phyloP scores from a whole-genome alignment of 1,284 basidiomycete genomes.

The Somion occarium region DNA sequence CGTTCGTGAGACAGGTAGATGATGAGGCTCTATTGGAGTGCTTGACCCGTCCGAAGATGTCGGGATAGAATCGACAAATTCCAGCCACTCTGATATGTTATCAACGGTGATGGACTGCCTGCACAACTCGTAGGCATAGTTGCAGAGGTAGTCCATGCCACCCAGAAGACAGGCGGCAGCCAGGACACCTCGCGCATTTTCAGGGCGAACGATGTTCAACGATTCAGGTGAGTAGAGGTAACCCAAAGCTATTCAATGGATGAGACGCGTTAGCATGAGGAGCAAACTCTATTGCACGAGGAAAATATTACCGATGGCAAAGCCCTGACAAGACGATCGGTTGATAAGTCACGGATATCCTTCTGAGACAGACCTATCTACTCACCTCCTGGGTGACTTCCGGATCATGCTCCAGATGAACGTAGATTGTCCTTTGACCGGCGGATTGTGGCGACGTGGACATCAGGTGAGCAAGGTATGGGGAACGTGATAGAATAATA shows the following conservation, averaged over 20 bases:
- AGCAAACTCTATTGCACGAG: neutral
- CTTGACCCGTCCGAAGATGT: constrained; percentile 44
- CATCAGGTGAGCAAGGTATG: constrained; percentile 82
- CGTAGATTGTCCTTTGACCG: constrained; percentile 63
- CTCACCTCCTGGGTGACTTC: constrained; percentile 80
- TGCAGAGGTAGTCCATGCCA: constrained; percentile 79
- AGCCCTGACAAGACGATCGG: constrained; percentile 43
- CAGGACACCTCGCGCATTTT: constrained; percentile 78
- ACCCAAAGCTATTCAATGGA: constrained; percentile 50
- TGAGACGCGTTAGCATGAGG: constrained; percentile 4
- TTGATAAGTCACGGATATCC: constrained; percentile 12
- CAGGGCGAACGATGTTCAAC: constrained; percentile 58
- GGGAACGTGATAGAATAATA: constrained; percentile 81
- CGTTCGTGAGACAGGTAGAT: constrained; percentile 36
- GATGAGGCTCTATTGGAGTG: constrained; percentile 36
- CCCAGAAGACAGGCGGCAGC: constrained; percentile 79
- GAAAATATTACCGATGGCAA: constrained; percentile 53
- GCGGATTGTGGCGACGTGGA: constrained; percentile 61
- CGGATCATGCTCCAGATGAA: constrained; percentile 71
- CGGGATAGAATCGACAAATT: constrained; percentile 65
- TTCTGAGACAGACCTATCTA: constrained; percentile 9
- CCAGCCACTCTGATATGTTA: constrained; percentile 70
- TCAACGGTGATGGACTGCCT: constrained; percentile 68
- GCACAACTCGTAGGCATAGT: constrained; percentile 74
- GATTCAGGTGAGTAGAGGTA: constrained; percentile 76